A percentile compares a stretch with the other conserved stretches of the same genome.
phyloP scores from a whole-genome alignment of 2,329 filamentous ascomycete genomes.

The Calonectria henricotiae region DNA sequence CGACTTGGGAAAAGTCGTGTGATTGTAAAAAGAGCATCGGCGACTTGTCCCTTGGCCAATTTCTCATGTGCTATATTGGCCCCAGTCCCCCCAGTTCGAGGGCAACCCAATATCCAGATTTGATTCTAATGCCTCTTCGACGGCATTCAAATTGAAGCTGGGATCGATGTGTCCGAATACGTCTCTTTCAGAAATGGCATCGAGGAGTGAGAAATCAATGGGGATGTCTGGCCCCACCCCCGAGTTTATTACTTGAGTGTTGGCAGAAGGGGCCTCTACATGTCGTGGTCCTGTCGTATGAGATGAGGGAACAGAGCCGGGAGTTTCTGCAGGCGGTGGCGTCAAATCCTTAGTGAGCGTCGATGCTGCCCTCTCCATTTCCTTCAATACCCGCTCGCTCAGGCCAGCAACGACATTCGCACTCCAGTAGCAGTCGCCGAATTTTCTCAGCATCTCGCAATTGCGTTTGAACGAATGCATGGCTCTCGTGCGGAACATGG shows the following conservation, averaged over 20 bases:
- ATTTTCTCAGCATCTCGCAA: slow-evolving; percentile 68
- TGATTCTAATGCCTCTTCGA: slow-evolving; percentile 70
- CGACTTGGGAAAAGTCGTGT: not conserved
- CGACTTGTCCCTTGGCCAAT: not conserved
- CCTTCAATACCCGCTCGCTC: slow-evolving; percentile 70
- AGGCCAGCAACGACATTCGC: slow-evolving; percentile 70
- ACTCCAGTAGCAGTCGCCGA: slow-evolving; percentile 74
- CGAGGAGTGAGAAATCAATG: slow-evolving; percentile 63
- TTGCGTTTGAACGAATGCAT: slow-evolving; percentile 71
- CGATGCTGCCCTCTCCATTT: slow-evolving; percentile 71
- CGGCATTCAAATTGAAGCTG: slow-evolving; percentile 69
- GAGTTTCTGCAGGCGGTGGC: slow-evolving; percentile 49
- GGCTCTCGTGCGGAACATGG: slow-evolving; percentile 73
- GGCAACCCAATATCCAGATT: slow-evolving; percentile 71
- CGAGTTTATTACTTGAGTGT: slow-evolving; percentile 51
- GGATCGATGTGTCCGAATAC: slow-evolving; percentile 72
- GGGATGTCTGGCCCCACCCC: slow-evolving; percentile 55
- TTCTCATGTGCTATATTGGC: slow-evolving; percentile 56
- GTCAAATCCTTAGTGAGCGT: slow-evolving; percentile 61
- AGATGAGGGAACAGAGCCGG: slow-evolving; percentile 41
- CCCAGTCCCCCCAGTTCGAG: slow-evolving; percentile 68
- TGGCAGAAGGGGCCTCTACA: slow-evolving; percentile 45
- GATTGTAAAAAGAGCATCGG: not conserved
- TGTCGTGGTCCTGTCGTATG: slow-evolving; percentile 34
- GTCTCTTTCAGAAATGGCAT: slow-evolving; percentile 67